A percentile compares a stretch with the other conserved stretches of the same genome.
These are phyloP conservation scores for Septoria linicola DNA, from an alignment of 2,329 filamentous ascomycete genomes.

Conservation along the genomic window DNA sequence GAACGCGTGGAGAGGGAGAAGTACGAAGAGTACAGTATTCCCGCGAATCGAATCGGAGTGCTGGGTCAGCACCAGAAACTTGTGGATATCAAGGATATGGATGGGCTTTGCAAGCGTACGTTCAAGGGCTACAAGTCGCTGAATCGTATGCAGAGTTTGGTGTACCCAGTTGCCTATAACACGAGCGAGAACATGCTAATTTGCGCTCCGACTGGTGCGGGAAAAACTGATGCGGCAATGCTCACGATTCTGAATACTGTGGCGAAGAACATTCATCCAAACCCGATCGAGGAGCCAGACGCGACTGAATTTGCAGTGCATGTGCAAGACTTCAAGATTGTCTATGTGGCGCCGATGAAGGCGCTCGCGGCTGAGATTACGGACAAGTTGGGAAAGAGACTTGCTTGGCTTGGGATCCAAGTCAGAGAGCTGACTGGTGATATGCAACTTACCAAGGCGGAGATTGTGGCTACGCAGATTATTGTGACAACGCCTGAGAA, in stretches of 20 bases:
- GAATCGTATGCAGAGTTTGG: slow-evolving; percentile 97
- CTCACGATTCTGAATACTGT: slow-evolving; percentile 89
- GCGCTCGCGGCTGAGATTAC: slow-evolving; percentile 95
- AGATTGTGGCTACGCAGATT: slow-evolving; percentile 94
- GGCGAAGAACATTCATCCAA: slow-evolving; percentile 78
- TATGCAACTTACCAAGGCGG: slow-evolving; percentile 96
- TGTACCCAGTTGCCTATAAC: slow-evolving; percentile 92
- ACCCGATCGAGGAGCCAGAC: slow-evolving; percentile 70
- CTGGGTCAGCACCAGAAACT: slow-evolving; percentile 72
- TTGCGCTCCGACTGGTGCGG: slow-evolving; percentile 88
- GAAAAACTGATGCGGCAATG: slow-evolving; percentile 99
- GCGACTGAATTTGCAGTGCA: slow-evolving; percentile 79
- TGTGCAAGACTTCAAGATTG: slow-evolving; percentile 90
- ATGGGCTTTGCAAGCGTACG: slow-evolving; percentile 84
- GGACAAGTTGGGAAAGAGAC: slow-evolving; percentile 84
- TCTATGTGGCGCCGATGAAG: slow-evolving; percentile 99
- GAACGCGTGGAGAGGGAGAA: slow-evolving; percentile 67
- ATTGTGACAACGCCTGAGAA: slow-evolving; percentile 99
- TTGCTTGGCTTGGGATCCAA: slow-evolving; percentile 90
- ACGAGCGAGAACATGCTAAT: slow-evolving; percentile 99
- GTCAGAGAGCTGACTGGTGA: slow-evolving; percentile 95
- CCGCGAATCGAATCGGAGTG: slow-evolving; percentile 74
- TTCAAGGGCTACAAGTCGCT: slow-evolving; percentile 92
- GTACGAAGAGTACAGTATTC: slow-evolving; percentile 88
- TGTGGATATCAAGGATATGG: slow-evolving; percentile 75